Conservation (phyloP, 2,329 filamentous ascomycete genomes). For the Cercospora berteroae region DNA sequence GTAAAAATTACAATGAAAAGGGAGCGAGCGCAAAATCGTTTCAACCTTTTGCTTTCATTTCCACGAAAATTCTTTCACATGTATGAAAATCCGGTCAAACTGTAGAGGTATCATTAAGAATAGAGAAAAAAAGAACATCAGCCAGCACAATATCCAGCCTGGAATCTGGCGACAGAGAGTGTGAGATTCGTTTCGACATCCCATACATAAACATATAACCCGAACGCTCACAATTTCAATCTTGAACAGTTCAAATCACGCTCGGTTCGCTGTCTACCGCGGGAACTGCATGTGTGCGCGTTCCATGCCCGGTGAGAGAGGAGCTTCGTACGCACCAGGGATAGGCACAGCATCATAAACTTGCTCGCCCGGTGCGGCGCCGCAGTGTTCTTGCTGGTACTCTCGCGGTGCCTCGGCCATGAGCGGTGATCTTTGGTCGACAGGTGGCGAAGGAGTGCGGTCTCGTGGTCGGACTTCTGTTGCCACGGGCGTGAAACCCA, state of each 20-base stretch:
- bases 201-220: conserved; percentile 2
- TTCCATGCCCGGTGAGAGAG: conserved; percentile 26
- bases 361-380: conserved; percentile 73
- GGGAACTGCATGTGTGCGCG: conserved; percentile 21
- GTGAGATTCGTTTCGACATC: conserved; percentile 12
- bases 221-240: conserved; percentile 6
- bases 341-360: conserved; percentile 85
- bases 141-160: conserved; percentile 4
- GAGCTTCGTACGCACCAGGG: conserved; percentile 68
- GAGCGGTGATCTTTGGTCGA: conserved; percentile 42
- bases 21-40: not conserved
- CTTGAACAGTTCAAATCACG: not conserved
- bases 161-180: not conserved
- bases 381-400: conserved; percentile 62
- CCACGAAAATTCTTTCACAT: not conserved
- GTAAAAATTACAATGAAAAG: not conserved
- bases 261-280: not conserved
- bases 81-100: conserved; percentile 11
- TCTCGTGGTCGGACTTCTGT: conserved; percentile 24
- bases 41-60: conserved; percentile 18
- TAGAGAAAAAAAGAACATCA: conserved; percentile 7
- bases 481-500: conserved; percentile 57
- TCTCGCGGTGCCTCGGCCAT: conserved; percentile 42
- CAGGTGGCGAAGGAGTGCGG: conserved; percentile 29
- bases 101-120: conserved; percentile 26